A percentile compares a stretch with the other conserved stretches of the same genome.
phyloP scores from a whole-genome alignment of 176 grass and related monocot genomes.

The Avena eriantha region DNA sequence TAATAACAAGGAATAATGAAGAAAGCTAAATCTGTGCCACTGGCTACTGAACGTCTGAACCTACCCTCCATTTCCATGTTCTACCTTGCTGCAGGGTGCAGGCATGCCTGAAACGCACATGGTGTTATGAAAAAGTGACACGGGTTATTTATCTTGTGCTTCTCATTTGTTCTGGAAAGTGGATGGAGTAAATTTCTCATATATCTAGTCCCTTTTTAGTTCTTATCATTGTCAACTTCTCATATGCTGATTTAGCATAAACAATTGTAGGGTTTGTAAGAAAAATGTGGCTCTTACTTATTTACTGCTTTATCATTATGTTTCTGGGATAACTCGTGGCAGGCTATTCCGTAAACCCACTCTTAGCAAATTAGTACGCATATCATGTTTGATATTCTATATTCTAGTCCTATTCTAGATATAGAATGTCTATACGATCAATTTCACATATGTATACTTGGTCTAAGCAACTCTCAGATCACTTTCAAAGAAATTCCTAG shows the following conservation, averaged over 20 bases:
- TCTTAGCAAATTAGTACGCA: conserved; percentile 23
- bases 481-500: conserved; percentile 10
- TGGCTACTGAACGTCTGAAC: not conserved
- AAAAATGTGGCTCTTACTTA: not conserved
- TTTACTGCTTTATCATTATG: conserved; percentile 15
- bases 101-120: conserved; percentile 4
- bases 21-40: not conserved
- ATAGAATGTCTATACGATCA: not conserved
- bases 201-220: conserved; percentile 19
- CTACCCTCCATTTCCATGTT: conserved; percentile 19
- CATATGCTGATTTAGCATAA: conserved; percentile 7
- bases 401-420: not conserved
- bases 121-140: conserved; percentile 26
- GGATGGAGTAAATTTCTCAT: not conserved
- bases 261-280: not conserved
- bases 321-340: conserved; percentile 17
- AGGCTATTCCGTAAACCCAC: not conserved
- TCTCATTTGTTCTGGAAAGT: not conserved
- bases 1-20: not conserved
- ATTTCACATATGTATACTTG: conserved; percentile 6
- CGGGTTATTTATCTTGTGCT: not conserved
- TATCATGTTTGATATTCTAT: conserved; percentile 8
- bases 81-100: conserved; percentile 29
- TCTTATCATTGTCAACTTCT: conserved; percentile 7
- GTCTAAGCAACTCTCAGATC: conserved; percentile 14